Conservation (phyloP, 169 alveolate species). For the Eimeria brunetti region DNA sequence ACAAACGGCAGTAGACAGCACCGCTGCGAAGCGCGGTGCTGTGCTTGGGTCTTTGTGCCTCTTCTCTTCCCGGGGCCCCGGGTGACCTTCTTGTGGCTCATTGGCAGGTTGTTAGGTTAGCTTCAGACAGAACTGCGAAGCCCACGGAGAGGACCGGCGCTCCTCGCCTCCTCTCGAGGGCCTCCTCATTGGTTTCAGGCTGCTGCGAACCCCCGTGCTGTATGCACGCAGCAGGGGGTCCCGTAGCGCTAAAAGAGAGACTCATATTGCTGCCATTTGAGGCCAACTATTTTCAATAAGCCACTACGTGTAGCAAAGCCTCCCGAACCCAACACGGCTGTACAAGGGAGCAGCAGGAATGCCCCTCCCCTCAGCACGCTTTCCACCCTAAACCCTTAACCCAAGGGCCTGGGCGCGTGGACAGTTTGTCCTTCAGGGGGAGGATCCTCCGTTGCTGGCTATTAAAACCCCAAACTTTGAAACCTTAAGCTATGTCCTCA, state of each 20-base stretch:
- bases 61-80: constrained; percentile 38
- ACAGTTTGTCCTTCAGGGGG: no score
- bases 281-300: constrained; percentile 49
- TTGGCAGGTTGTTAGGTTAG: constrained; percentile 33
- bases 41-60: constrained; percentile 37
- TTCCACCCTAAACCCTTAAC: no score
- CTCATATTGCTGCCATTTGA: constrained; percentile 47
- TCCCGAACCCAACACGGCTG: background rate
- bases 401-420: no score
- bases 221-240: background rate
- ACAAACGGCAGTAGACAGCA: constrained; percentile 24
- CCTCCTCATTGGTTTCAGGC: constrained; percentile 30
- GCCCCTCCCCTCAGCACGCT: background rate
- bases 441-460: no score
- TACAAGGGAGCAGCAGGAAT: background rate
- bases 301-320: constrained; percentile 11
- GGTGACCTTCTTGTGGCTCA: constrained; percentile 21
- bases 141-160: background rate
- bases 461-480: no score
- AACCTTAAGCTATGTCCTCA: no score
- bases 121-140: constrained; percentile 6
- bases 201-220: background rate
- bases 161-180: background rate
- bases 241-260: background rate
- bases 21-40: background rate